These are phyloP conservation scores for Cynanchum wilfordii DNA, from an alignment of 257 asterid species.

Conservation along the genomic window DNA sequence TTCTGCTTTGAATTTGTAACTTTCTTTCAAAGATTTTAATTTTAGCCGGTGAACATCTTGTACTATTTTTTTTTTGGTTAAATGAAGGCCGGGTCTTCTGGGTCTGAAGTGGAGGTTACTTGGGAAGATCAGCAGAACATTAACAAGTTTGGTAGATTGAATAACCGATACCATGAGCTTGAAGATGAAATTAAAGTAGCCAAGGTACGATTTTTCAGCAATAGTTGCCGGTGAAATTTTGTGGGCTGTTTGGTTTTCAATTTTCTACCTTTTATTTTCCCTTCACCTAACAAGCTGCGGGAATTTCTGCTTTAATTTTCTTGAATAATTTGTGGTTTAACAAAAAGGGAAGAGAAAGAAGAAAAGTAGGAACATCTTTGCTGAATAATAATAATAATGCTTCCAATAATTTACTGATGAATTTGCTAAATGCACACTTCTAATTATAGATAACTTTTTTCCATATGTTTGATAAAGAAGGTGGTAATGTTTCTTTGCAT, in stretches of 20 bases:
- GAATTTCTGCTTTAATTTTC: neutral
- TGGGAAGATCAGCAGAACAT: constrained; percentile 98
- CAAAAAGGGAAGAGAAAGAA: neutral
- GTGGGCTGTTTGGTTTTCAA: neutral
- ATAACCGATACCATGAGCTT: constrained; percentile 83
- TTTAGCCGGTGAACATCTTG: neutral
- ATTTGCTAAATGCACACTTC: neutral
- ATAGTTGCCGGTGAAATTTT: neutral
- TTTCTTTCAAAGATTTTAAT: neutral
- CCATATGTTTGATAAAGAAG: neutral
- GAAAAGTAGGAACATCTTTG: neutral
- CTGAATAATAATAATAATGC: neutral
- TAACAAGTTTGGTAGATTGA: constrained; percentile 81
- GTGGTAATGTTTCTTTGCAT: neutral
- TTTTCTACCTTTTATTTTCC: neutral
- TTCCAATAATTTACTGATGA: neutral
- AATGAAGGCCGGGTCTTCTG: constrained; percentile 59
- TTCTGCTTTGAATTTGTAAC: neutral
- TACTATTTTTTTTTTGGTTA: neutral
- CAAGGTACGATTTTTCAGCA: constrained; percentile 39
- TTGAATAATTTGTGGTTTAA: neutral
- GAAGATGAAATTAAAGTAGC: constrained; percentile 87
- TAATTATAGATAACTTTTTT: neutral
- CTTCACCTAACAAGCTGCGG: neutral
- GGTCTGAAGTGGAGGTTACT: constrained; percentile 74